phyloP scores from a whole-genome alignment of 768 basidiomycete species.

The Mycena metata region DNA sequence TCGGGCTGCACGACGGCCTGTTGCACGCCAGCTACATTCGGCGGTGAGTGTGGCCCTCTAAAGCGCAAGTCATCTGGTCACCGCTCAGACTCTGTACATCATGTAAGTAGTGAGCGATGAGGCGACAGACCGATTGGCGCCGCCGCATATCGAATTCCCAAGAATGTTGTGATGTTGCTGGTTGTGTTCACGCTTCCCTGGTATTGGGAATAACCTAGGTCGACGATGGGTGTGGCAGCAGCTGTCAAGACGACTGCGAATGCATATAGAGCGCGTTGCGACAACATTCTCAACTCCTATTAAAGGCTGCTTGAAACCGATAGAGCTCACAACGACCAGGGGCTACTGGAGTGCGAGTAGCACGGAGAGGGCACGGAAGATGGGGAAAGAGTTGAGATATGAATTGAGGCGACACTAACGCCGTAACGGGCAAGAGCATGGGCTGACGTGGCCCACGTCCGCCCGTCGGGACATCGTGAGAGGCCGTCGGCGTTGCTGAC shows the following conservation, averaged over 20 bases:
- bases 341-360: too few relatives aligned
- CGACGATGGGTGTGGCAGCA: conserved; percentile 39
- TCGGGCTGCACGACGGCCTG: conserved; percentile 31
- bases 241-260: not conserved
- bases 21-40: conserved; percentile 25
- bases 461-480: too few relatives aligned
- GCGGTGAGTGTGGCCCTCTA: conserved; percentile 33
- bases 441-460: too few relatives aligned
- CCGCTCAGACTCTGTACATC: conserved; percentile 39
- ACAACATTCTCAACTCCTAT: not conserved
- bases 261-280: not conserved
- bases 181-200: conserved; percentile 42
- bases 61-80: conserved; percentile 37
- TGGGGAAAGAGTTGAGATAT: too few relatives aligned
- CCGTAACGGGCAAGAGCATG: too few relatives aligned
- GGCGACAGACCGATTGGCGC: conserved; percentile 40
- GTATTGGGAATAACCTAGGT: conserved; percentile 49
- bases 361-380: too few relatives aligned
- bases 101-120: not conserved
- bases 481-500: too few relatives aligned
- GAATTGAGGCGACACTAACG: too few relatives aligned
- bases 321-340: too few relatives aligned
- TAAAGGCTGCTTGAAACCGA: too few relatives aligned
- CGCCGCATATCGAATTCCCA: conserved; percentile 52
- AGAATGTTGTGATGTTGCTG: conserved; percentile 42